Evolutionary conservation across 2,329 filamentous ascomycete species (phyloP), one percentile per base, ranked within the genome.

Genomic region (Coniochaeta sp.): DNA sequence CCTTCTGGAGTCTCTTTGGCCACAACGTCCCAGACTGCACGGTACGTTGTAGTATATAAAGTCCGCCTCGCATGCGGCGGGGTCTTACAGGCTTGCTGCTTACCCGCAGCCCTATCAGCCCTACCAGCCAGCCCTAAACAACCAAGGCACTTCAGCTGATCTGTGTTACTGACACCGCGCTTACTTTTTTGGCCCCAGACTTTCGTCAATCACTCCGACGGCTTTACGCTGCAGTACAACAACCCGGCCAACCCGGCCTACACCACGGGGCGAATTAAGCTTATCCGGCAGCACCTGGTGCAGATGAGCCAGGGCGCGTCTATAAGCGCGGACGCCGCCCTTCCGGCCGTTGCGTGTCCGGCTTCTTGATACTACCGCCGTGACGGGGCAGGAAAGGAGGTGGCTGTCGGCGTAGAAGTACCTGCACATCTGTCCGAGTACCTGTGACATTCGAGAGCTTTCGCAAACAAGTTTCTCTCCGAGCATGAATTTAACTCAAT

Each of bases 1-100:
- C 69, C 20, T 73, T 75, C 58, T 75, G 72, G 73, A 73, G 71
- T 54, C 57, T 75, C 28, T 77, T 76, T 53, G 69, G 68, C 24
- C 70, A 69, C 50, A 68, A 75, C 52, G 64, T 69, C 10, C 71
- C 71, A 1, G 64, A 75, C 57, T 76, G 74, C 56, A 58, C 58
- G 50, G 71, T 71, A 57, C n/a, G n/a, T n/a, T n/a, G n/a, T n/a
- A 61, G 65, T 59, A 9, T 3, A 6, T 10, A 18, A 28, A 22
- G 4, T 8, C 42, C 22, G 42, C 9, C 10, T 28, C 10, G 24
- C 24, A 6, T 7, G 22, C 9, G 9, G n/a, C 30, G 22, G 33
- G 16, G 10, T 16, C 33, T 38, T 38, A 22, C 12, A 16, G n/a
- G n/a, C n/a, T 6, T 16, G 13, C n/a, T 26, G 32, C 14, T 9